Evolutionary conservation across 805 yeast genomes (phyloP).

Genomic region (Pachysolen tannophilus): DNA sequence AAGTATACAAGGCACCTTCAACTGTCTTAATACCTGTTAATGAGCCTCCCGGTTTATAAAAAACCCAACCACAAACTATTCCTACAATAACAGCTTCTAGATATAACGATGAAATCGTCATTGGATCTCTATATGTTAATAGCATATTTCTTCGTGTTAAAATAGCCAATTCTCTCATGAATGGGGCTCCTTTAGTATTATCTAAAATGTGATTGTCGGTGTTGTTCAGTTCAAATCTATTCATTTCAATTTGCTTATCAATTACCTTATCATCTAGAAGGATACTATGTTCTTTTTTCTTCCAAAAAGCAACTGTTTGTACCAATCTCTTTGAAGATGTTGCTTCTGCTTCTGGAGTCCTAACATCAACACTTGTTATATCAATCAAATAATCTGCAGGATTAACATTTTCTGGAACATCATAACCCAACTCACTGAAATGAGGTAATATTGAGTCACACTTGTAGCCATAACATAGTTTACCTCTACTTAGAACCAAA

Average conservation of each 20-base stretch:
- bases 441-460: conserved; percentile 32
- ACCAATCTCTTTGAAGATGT: conserved; percentile 26
- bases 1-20: conserved; percentile 43
- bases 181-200: conserved; percentile 28
- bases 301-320: conserved; percentile 31
- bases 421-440: conserved; percentile 39
- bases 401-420: conserved; percentile 39
- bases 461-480: conserved; percentile 37
- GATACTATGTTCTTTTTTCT: conserved; percentile 13
- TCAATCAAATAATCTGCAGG: conserved; percentile 59
- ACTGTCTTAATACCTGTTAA: conserved; percentile 59
- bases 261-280: not conserved
- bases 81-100: conserved; percentile 44
- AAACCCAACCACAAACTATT: conserved; percentile 68
- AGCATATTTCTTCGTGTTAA: conserved; percentile 36
- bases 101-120: conserved; percentile 35
- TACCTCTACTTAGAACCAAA: conserved; percentile 60
- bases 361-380: conserved; percentile 45
- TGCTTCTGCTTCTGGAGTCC: conserved; percentile 28
- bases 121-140: conserved; percentile 41
- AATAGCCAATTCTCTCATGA: conserved; percentile 33
- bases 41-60: conserved; percentile 51
- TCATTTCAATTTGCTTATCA: conserved; percentile 9
- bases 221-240: not conserved
- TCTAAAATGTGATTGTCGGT: conserved; percentile 11